Evolutionary conservation across 2,329 filamentous ascomycete species (phyloP).

Genomic region (Talaromyces sp.): DNA sequence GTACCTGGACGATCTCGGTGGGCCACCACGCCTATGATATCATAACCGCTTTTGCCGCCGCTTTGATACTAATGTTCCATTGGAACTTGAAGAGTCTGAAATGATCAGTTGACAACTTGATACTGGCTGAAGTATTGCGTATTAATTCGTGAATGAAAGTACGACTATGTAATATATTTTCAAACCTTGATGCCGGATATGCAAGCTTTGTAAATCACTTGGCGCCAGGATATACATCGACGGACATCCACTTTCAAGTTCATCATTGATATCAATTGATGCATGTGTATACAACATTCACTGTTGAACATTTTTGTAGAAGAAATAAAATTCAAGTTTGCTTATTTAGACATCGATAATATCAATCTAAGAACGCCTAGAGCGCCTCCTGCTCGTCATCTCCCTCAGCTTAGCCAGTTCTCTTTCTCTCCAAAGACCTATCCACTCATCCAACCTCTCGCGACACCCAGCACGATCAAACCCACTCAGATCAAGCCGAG

Average conservation of each 20-base stretch:
- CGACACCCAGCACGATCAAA: slow-evolving; percentile 7
- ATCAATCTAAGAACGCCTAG: neutral
- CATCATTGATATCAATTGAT: no score
- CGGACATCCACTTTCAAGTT: neutral
- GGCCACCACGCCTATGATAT: neutral
- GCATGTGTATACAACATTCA: no score
- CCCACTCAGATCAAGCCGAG: neutral
- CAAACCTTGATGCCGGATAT: neutral
- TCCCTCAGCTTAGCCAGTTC: neutral
- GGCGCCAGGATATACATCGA: neutral
- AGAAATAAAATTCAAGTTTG: no score
- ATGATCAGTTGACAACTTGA: neutral
- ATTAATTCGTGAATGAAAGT: neutral
- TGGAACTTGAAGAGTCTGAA: neutral
- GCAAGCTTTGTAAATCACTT: no score
- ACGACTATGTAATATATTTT: neutral
- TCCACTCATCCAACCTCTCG: neutral
- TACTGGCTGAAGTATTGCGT: neutral
- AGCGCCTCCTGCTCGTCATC: neutral
- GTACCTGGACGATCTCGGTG: neutral
- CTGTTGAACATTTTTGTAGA: no score
- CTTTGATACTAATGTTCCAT: neutral
- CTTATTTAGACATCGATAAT: no score
- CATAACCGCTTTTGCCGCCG: neutral
- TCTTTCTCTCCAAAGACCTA: neutral